Evolutionary conservation across 768 basidiomycete species (phyloP).

Genomic region (Boletus rubropictus): DNA sequence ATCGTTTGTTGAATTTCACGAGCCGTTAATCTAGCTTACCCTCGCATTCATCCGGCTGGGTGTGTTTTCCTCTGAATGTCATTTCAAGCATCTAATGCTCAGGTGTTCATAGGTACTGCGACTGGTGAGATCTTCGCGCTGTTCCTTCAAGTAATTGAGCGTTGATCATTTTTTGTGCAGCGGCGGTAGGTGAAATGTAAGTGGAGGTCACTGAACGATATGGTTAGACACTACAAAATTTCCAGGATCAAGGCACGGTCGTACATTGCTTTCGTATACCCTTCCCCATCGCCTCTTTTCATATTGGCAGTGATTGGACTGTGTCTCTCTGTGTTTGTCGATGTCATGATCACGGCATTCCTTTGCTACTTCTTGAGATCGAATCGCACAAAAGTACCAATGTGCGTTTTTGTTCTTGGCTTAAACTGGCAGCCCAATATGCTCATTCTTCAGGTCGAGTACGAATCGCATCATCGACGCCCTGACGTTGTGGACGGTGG

Average conservation of each 20-base stretch:
- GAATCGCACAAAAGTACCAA: slow-evolving; percentile 34
- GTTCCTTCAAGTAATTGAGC: not conserved
- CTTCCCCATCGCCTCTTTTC: slow-evolving; percentile 5
- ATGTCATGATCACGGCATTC: slow-evolving; percentile 41
- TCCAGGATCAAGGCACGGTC: slow-evolving; percentile 10
- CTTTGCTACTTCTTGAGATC: slow-evolving; percentile 38
- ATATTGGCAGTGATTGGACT: slow-evolving; percentile 26
- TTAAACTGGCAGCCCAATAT: not conserved
- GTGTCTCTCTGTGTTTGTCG: slow-evolving; percentile 39
- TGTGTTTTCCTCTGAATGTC: not conserved
- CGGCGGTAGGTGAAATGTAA: slow-evolving; percentile 22
- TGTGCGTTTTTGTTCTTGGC: slow-evolving; percentile 19
- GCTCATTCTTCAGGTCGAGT: slow-evolving; percentile 1
- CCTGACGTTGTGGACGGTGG: slow-evolving; percentile 18
- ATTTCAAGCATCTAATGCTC: not conserved
- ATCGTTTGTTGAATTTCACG: not conserved
- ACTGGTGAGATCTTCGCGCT: slow-evolving; percentile 8
- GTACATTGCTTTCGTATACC: slow-evolving; percentile 6
- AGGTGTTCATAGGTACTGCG: slow-evolving; percentile 11
- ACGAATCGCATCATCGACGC: slow-evolving; percentile 20
- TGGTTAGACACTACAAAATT: not conserved
- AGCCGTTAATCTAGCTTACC: slow-evolving; percentile 3
- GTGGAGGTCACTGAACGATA: not conserved
- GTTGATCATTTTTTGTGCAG: slow-evolving; percentile 7
- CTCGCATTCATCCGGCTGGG: slow-evolving; percentile 18